These are phyloP conservation scores for Boletus edulis DNA, from an alignment of 768 basidiomycete genomes.

Conservation along the genomic window DNA sequence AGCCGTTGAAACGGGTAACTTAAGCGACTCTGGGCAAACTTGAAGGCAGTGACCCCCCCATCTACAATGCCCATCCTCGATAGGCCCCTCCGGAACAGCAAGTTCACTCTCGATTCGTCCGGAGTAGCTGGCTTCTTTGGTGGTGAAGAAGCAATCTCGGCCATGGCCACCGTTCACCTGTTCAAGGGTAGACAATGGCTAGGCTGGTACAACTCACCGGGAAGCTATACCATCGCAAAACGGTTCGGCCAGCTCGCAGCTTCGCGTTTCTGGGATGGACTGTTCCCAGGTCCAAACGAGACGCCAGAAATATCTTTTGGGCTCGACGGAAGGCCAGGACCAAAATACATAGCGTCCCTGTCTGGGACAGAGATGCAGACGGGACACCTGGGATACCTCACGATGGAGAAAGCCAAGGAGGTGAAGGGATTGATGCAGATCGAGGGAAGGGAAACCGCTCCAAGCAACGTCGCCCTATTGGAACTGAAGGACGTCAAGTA, in stretches of 20 bases:
- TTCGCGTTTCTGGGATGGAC: slow-evolving; percentile 30
- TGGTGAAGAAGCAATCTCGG: slow-evolving; percentile 37
- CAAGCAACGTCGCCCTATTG: slow-evolving; percentile 20
- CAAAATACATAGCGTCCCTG: slow-evolving; percentile 22
- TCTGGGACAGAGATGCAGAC: slow-evolving; percentile 31
- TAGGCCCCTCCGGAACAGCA: slow-evolving; percentile 1
- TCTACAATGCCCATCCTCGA: slow-evolving; percentile 17
- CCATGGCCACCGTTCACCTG: slow-evolving; percentile 36
- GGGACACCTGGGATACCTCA: slow-evolving; percentile 31
- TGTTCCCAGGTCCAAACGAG: slow-evolving; percentile 30
- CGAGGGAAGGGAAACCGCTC: slow-evolving; percentile 16
- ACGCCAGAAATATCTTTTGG: slow-evolving; percentile 29
- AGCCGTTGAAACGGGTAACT: not conserved
- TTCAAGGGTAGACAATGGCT: slow-evolving; percentile 32
- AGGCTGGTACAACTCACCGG: slow-evolving; percentile 39
- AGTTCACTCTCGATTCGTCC: slow-evolving; percentile 26
- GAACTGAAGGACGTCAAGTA: slow-evolving; percentile 23
- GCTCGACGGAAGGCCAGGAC: slow-evolving; percentile 28
- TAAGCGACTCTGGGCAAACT: not conserved
- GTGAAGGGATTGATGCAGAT: not conserved
- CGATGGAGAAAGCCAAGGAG: slow-evolving; percentile 15
- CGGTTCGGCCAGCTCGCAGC: slow-evolving; percentile 30
- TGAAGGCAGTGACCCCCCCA: not conserved
- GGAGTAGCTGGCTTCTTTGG: slow-evolving; percentile 38
- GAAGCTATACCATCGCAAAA: slow-evolving; percentile 34